Base-by-base conservation (phyloP, 257 asterid genomes). In the Solanum bulbocastanum region DNA sequence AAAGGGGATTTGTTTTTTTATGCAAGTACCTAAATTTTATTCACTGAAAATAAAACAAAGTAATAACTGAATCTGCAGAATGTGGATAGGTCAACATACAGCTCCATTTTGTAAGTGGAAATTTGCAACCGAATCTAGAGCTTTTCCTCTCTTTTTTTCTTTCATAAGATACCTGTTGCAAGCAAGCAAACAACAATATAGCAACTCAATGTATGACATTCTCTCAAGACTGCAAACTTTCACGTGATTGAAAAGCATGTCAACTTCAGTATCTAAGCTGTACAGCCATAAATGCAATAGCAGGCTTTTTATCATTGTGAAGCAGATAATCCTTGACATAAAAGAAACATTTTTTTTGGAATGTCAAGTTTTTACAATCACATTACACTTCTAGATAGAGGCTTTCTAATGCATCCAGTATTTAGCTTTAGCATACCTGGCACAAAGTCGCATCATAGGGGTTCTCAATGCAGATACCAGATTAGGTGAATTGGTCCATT, bases 51-150 rank as follows among this genome's bases (percentile, higher is more conserved):
- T 23, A 82, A 49, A 82, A 49, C 40, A 46, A 82, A 71, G 73
- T 60, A 69, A 52, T 32, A 25, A 56, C 42, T 83, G 75, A 86
- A 56, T 73, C 33, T 73, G 76, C 72, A 84, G n/a, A 85, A 71
- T 60, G 83, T 40, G 32, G 62, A 83, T 79, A 84, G 84, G 42
- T 88, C 49, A 86, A 93, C 98, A 88, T 90, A 97, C 99, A 89
- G 99, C 99, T 90, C 99, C 99, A 88, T 97, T 97, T 88, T 96
- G 99, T 89, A 97, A 91, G 93, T 97, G 99, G 91, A 97, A 97
- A 90, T 96, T 96, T 88, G 98, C 98, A 87, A 97, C 99, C 30
- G 99, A 93, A 89, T 96, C 98, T 83, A 96, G 92, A 87, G 98
- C 98, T 90, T 97, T 97, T 66, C 98, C 98, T 90, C 98, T 92